These are phyloP conservation scores for Gossypium aridum DNA, from an alignment of 441 rosid genomes.

Conservation along the genomic window DNA sequence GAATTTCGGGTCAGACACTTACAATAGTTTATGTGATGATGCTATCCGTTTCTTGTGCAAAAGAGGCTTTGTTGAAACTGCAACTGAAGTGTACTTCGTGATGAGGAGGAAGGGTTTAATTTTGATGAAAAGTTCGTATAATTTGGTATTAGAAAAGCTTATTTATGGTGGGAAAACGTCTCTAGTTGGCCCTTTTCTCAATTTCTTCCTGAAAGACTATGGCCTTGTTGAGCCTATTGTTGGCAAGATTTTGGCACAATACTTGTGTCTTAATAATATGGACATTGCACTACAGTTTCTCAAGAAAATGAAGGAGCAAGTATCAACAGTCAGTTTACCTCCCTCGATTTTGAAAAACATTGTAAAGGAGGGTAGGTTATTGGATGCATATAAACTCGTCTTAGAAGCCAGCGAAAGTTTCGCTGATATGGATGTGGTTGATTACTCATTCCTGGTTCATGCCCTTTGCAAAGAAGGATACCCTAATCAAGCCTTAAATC, in stretches of 20 bases:
- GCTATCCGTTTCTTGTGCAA: conserved; percentile 52
- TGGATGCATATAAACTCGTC: conserved; percentile 59
- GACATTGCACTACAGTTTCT: conserved; percentile 29
- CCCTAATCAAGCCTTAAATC: conserved; percentile 47
- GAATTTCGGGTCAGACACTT: conserved; percentile 25
- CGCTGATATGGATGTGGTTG: conserved; percentile 49
- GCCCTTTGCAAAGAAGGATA: conserved; percentile 75
- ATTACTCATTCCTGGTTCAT: conserved; percentile 51
- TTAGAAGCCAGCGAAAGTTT: conserved; percentile 32
- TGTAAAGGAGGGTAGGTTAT: conserved; percentile 37
- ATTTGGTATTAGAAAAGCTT: conserved; percentile 31
- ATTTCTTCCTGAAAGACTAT: conserved; percentile 35
- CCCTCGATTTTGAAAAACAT: conserved; percentile 39
- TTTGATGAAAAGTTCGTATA: conserved; percentile 39
- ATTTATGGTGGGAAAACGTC: conserved; percentile 19
- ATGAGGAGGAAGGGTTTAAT: conserved; percentile 37
- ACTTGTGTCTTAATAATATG: conserved; percentile 41
- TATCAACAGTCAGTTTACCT: conserved; percentile 25
- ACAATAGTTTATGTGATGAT: conserved; percentile 34
- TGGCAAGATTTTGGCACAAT: conserved; percentile 30
- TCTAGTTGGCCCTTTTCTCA: conserved; percentile 32
- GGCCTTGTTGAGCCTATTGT: conserved; percentile 41
- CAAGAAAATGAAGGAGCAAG: conserved; percentile 28
- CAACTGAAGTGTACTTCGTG: conserved; percentile 38
- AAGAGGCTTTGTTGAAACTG: conserved; percentile 35